These are phyloP conservation scores for Leptographium procerum DNA, from an alignment of 2,329 filamentous ascomycete species.

Conservation along the genomic window DNA sequence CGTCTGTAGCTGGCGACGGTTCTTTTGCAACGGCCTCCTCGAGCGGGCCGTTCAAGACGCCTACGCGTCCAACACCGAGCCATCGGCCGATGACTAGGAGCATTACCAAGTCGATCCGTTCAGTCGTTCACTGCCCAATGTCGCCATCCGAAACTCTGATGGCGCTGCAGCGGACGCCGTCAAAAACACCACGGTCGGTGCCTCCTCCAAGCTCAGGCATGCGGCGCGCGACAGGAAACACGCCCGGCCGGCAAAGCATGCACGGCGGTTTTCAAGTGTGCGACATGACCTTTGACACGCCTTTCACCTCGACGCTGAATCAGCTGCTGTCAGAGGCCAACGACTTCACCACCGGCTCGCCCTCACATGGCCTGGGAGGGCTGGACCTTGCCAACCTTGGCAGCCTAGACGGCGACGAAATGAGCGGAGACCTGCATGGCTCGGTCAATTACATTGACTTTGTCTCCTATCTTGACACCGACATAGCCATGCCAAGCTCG, in stretches of 20 bases:
- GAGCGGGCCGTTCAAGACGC: constrained; percentile 45
- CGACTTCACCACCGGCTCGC: constrained; percentile 28
- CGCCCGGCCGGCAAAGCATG: constrained; percentile 12
- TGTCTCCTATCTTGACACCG: constrained; percentile 34
- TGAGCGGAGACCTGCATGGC: constrained; percentile 15
- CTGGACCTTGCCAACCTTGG: constrained; percentile 31
- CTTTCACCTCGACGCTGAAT: constrained; percentile 51
- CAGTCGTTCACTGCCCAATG: constrained; percentile 27
- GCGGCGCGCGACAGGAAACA: constrained; percentile 22
- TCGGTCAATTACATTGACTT: constrained; percentile 30
- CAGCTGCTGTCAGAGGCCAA: constrained; percentile 50
- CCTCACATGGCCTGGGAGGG: constrained; percentile 26
- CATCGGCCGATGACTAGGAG: constrained; percentile 51
- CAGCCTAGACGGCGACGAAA: constrained; percentile 24
- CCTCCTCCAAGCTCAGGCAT: constrained; percentile 22
- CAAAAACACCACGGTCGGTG: constrained; percentile 21
- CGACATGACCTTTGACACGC: constrained; percentile 34
- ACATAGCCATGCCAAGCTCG: constrained; percentile 36
- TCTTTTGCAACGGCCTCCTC: constrained; percentile 25
- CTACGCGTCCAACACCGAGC: constrained; percentile 48
- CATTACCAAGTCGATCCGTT: constrained; percentile 44
- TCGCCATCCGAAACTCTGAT: constrained; percentile 32
- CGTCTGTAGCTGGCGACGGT: background rate
- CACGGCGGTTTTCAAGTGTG: constrained; percentile 23
- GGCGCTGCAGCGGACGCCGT: constrained; percentile 35